Base-by-base conservation (phyloP, 768 basidiomycete genomes). In the Leccinum broughii region DNA sequence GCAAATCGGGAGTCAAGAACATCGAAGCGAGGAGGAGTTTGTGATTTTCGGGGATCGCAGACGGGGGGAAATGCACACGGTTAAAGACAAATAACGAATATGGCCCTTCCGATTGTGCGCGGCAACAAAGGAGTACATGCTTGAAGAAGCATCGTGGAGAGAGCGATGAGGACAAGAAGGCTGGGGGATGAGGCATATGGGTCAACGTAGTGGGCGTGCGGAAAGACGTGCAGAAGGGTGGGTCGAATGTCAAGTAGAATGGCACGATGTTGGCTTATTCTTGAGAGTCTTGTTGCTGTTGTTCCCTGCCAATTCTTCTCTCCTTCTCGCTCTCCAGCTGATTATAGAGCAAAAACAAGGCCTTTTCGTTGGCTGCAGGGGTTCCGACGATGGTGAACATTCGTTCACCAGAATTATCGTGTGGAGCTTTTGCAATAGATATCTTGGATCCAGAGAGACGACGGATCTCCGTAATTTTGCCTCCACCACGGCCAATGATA, bases 371-470 rank as follows among this genome's bases (percentile, higher is more conserved):
- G 66, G 93, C 90, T 76, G 95, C 93, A 52, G 93, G 91, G 13
- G 94, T 94, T 57, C 97, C 97, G 51, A 97, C 83, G 73, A 99
- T 98, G 62, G 97, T 94, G 80, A 99, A 99, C 96, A 99, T 98
- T 66, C 97, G 85, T 80, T 99, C 97, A 70, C 96, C 97, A 46
- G 95, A 95, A 70, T 98, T 97, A 69, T 98, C 97, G 71, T 98
- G 97, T n/a, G 97, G 94, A 53, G 92, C 90, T 78, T 99, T 99
- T 66, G 97, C 97, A 70, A 99, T 99, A 58, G 91, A 93, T 74
- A 99, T 99, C 79, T 95, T 94, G 68, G 93, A 96, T 44, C 97
- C 97, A 62, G 94, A 97, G 50, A 98, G 86, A 59, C 96, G 92
- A 68, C 97, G 92, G 72, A 99, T 99, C 77, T 99, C 97, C 55